phyloP scores from a whole-genome alignment of 805 yeast genomes.

The Candida sakaeoensis region DNA sequence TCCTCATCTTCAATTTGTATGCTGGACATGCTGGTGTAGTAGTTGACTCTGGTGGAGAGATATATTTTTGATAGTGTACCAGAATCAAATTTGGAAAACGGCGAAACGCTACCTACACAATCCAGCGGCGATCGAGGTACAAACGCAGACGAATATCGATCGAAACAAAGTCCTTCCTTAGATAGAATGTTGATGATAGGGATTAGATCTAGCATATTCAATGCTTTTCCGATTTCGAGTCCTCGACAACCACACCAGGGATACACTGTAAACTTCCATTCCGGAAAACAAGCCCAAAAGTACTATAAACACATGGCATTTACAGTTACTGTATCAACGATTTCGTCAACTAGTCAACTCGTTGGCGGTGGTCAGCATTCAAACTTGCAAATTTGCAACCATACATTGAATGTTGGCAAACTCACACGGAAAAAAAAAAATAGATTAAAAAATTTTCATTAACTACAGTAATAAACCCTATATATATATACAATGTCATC shows the following conservation, averaged over 20 bases:
- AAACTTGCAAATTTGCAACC: background rate
- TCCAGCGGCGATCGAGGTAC: background rate
- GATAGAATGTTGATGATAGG: too few species aligned
- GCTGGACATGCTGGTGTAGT: background rate
- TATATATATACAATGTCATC: slow-evolving; percentile 25
- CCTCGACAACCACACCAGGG: too few species aligned
- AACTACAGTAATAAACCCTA: background rate
- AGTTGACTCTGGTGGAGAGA: too few species aligned
- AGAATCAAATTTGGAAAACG: background rate
- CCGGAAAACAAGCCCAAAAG: too few species aligned
- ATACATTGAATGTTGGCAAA: background rate
- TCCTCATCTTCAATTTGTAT: background rate
- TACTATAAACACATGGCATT: too few species aligned
- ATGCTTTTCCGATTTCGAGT: too few species aligned
- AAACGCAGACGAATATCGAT: too few species aligned
- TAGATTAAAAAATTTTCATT: background rate
- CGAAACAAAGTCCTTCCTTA: too few species aligned
- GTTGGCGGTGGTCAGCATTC: too few species aligned
- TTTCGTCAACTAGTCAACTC: background rate
- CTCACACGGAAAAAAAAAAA: background rate
- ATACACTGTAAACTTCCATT: too few species aligned
- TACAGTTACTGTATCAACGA: too few species aligned
- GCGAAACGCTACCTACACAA: background rate
- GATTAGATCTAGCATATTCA: too few species aligned
- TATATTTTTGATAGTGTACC: background rate